These are phyloP conservation scores for Dactylellina cionopaga DNA, from an alignment of 2,329 filamentous ascomycete species.

Conservation along the genomic window DNA sequence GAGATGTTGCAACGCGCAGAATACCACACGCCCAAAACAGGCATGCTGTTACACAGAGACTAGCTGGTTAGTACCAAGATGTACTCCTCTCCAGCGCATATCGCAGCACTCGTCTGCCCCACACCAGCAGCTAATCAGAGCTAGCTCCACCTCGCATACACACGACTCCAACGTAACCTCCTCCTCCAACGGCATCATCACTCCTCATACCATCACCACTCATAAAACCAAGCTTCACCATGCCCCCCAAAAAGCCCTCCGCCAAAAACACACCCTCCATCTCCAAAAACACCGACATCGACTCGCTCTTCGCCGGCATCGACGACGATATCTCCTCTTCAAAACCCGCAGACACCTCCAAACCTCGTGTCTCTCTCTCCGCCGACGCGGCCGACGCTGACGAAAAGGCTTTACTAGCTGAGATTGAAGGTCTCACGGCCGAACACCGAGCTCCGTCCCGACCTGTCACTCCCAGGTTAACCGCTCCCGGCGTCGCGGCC, in stretches of 20 bases:
- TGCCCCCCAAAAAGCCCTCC: slow-evolving; percentile 69
- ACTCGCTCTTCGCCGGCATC: slow-evolving; percentile 73
- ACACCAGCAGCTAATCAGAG: too few relatives aligned
- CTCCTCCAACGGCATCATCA: background rate
- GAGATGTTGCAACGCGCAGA: slow-evolving; percentile 33
- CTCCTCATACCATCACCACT: slow-evolving; percentile 33
- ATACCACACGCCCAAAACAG: slow-evolving; percentile 25
- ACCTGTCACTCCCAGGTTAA: slow-evolving; percentile 78
- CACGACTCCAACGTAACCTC: background rate
- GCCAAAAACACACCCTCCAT: slow-evolving; percentile 62
- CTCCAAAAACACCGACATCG: slow-evolving; percentile 71
- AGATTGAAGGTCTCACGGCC: slow-evolving; percentile 81
- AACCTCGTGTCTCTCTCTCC: slow-evolving; percentile 63
- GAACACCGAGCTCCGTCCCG: slow-evolving; percentile 73
- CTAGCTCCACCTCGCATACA: background rate
- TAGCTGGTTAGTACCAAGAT: background rate
- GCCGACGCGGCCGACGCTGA: slow-evolving; percentile 61
- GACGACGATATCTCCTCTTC: slow-evolving; percentile 65
- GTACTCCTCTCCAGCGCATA: background rate
- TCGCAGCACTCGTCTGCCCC: background rate
- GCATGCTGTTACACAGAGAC: slow-evolving; percentile 24
- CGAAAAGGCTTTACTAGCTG: slow-evolving; percentile 82
- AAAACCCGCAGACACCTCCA: slow-evolving; percentile 64
- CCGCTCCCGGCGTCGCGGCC: too few relatives aligned
- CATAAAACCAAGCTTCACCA: slow-evolving; percentile 57